Evolutionary conservation across 2,329 filamentous ascomycete species (phyloP).

Genomic region (Neopestalotiopsis clavispora): DNA sequence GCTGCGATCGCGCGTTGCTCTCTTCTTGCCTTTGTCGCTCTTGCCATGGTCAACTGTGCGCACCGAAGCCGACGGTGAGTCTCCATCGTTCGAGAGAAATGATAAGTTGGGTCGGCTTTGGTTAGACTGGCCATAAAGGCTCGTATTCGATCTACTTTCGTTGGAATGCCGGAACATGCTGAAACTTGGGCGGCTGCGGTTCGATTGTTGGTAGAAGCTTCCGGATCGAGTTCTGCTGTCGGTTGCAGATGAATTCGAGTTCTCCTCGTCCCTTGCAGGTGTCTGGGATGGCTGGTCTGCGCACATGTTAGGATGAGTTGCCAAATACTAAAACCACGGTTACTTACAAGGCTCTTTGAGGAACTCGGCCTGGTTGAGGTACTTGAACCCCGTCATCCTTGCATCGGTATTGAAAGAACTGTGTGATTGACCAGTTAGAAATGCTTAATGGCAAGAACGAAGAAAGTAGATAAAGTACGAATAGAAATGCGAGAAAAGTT

Average conservation of each 20-base stretch:
- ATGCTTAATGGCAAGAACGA: not conserved
- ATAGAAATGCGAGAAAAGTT: too few relatives aligned
- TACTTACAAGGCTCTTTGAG: not conserved
- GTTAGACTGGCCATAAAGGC: too few relatives aligned
- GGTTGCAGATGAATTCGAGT: too few relatives aligned
- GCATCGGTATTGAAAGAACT: not conserved
- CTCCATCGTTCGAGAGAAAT: too few relatives aligned
- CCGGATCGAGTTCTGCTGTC: too few relatives aligned
- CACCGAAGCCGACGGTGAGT: too few relatives aligned
- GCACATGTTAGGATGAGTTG: not conserved
- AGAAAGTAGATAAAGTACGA: not conserved
- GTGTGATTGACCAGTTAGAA: not conserved
- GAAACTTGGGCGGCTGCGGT: too few relatives aligned
- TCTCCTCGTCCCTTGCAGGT: not conserved
- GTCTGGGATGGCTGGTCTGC: not conserved
- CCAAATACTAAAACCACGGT: not conserved
- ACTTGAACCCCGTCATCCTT: slow-evolving; percentile 4
- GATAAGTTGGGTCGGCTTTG: too few relatives aligned
- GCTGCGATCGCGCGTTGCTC: not conserved
- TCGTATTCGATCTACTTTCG: too few relatives aligned
- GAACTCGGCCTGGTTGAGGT: slow-evolving; percentile 2
- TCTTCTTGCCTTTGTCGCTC: not conserved
- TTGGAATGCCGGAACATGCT: too few relatives aligned
- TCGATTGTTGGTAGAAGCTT: too few relatives aligned
- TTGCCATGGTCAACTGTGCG: too few relatives aligned